A percentile compares a stretch with the other conserved stretches of the same genome.
Evolutionary conservation across 345 rosid species (phyloP).

Genomic region (Citrus sinensis): DNA sequence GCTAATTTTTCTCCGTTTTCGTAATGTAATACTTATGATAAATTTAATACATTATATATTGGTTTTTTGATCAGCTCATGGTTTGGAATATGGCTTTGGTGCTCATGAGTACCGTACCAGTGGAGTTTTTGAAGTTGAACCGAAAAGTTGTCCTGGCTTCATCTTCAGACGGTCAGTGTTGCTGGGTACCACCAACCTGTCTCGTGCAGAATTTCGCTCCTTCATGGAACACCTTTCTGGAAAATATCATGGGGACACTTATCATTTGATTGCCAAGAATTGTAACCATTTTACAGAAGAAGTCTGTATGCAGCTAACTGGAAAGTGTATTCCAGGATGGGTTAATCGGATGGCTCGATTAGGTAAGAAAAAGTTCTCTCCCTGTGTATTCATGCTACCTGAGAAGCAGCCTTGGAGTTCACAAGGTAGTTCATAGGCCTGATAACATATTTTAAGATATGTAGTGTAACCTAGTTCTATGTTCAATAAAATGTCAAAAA

Average conservation of each 20-base stretch:
- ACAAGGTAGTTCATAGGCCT: not conserved
- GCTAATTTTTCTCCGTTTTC: not conserved
- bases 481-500: not conserved
- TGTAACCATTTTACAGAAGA: slow-evolving; percentile 96
- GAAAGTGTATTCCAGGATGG: slow-evolving; percentile 95
- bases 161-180: slow-evolving; percentile 74
- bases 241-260: slow-evolving; percentile 77
- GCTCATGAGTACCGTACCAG: slow-evolving; percentile 85
- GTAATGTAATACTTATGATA: not conserved
- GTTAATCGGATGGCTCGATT: slow-evolving; percentile 82
- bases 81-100: slow-evolving; percentile 83
- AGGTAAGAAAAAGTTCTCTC: slow-evolving; percentile 46
- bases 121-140: slow-evolving; percentile 94
- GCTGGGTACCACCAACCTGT: slow-evolving; percentile 68
- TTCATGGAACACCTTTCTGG: slow-evolving; percentile 79
- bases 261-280: slow-evolving; percentile 95
- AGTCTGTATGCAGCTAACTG: slow-evolving; percentile 62
- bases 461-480: not conserved
- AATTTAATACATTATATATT: slow-evolving; percentile 12
- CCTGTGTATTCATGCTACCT: not conserved
- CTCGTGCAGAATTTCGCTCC: slow-evolving; percentile 63
- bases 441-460: slow-evolving; percentile 5
- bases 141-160: slow-evolving; percentile 91
- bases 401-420: slow-evolving; percentile 2
- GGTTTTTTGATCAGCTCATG: slow-evolving; percentile 57